Evolutionary conservation across 2,329 filamentous ascomycete species (phyloP), one percentile per base, ranked within the genome.

Genomic region (Neofusicoccum kwambonambiense): DNA sequence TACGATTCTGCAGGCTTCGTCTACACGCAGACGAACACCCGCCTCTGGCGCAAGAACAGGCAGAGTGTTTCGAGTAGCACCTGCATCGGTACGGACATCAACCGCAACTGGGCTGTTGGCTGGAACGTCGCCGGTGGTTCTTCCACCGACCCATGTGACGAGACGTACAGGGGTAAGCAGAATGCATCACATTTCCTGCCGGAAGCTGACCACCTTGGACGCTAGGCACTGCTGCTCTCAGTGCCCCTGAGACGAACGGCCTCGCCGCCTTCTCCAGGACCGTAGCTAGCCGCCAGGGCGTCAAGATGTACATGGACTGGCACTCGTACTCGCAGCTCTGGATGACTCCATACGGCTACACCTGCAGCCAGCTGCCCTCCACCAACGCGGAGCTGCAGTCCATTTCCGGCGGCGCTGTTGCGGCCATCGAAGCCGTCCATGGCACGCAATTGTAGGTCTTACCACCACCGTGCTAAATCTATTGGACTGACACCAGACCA

Each of bases 251-350:
- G 67, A 77, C 75, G 57, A 75, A 76, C 62, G 72, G 68, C 3
- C 76, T 89, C 8, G 79, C 80, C 35, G 77, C 79, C 4, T 82
- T 83, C 51, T 76, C 84, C 19, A 77, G 79, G 54, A 70, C 74
- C 44, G 70, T 87, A 27, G 76, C 78, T 3, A 71, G 72, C 2
- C 73, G 73, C 15, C 79, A 84, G 66, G 84, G 85, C 1, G 77
- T 89, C 45, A 83, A 85, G 70, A 78, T 88, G 2, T 90, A 84
- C 75, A 84, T 90, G 68, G 88, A 90, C 75, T 86, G 84, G 72
- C 88, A 90, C 76, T 82, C 85, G 0, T 90, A 88, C 75, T 62
- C 58, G 58, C 58, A 62, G 58, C 58, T 62, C 17, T 62, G 58
- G 58, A 62, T 62, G 58, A 50, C 34, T n/a, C 58, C 80, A 1